phyloP scores from a whole-genome alignment of 176 grass and related monocot species.

The Oryza rufipogon region DNA sequence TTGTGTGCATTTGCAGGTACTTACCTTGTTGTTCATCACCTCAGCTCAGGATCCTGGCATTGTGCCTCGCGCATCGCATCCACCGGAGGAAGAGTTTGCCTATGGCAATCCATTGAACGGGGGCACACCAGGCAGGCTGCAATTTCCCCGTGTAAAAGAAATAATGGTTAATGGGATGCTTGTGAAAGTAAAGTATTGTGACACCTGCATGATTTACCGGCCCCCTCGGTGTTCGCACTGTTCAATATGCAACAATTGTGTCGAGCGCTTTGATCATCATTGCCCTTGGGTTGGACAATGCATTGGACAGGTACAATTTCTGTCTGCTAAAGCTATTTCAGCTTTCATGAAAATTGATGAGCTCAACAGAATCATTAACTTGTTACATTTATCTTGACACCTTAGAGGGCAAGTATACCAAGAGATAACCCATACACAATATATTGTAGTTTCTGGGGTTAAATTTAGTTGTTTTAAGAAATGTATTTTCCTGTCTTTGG shows the following conservation, averaged over 20 bases:
- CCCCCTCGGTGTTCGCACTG: slow-evolving; percentile 87
- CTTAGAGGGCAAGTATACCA: neutral
- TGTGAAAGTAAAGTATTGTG: slow-evolving; percentile 86
- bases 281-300: slow-evolving; percentile 98
- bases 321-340: slow-evolving; percentile 1
- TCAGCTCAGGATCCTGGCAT: slow-evolving; percentile 85
- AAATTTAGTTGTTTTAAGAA: neutral
- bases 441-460: neutral
- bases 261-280: slow-evolving; percentile 96
- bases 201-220: slow-evolving; percentile 90
- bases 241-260: slow-evolving; percentile 90
- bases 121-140: slow-evolving; percentile 59
- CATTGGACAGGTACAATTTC: slow-evolving; percentile 74
- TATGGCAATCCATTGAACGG: slow-evolving; percentile 56
- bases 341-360: slow-evolving; percentile 6
- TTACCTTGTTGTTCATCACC: slow-evolving; percentile 65
- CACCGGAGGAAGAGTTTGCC: slow-evolving; percentile 68
- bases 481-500: neutral
- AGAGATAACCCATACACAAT: neutral
- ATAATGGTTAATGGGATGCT: slow-evolving; percentile 60
- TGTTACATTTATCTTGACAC: slow-evolving; percentile 24
- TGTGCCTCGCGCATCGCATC: slow-evolving; percentile 71
- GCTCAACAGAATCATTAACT: neutral
- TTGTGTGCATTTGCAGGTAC: slow-evolving; percentile 57
- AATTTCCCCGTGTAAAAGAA: slow-evolving; percentile 71